A percentile compares a stretch with the other conserved stretches of the same genome.
These are phyloP conservation scores for Phytomonas sp. DNA, from an alignment of 208 protist genomes.

Conservation along the genomic window DNA sequence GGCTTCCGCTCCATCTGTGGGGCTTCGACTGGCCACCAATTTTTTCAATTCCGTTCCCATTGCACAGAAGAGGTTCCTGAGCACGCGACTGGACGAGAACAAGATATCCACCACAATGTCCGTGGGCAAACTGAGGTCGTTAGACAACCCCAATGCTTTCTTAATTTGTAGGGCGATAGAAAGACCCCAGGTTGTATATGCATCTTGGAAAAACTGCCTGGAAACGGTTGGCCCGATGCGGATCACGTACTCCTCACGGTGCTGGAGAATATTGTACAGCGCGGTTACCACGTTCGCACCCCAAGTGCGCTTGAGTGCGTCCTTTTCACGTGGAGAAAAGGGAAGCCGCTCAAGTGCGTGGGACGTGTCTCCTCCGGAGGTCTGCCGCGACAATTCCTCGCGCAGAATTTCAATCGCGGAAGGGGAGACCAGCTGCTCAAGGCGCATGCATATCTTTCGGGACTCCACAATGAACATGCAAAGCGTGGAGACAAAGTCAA, in stretches of 20 bases:
- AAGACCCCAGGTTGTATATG: constrained; percentile 63
- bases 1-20: neutral
- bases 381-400: constrained; percentile 1
- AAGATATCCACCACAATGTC: constrained; percentile 66
- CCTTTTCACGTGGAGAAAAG: constrained; percentile 42
- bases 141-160: constrained; percentile 18
- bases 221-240: constrained; percentile 40
- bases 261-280: constrained; percentile 63
- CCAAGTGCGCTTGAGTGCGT: constrained; percentile 42
- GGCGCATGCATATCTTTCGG: constrained; percentile 49
- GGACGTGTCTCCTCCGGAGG: neutral
- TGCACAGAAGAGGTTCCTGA: constrained; percentile 76
- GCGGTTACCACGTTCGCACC: constrained; percentile 31
- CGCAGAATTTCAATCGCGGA: constrained; percentile 58
- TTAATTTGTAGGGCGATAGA: constrained; percentile 50
- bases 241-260: constrained; percentile 80
- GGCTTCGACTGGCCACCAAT: constrained; percentile 18
- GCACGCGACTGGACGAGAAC: constrained; percentile 61
- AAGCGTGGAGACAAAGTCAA: constrained; percentile 80
- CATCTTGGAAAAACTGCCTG: constrained; percentile 48
- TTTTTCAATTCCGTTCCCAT: constrained; percentile 37
- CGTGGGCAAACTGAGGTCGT: constrained; percentile 24
- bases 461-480: constrained; percentile 76
- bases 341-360: constrained; percentile 32
- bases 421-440: constrained; percentile 65